These are phyloP conservation scores for Fusarium denticulatum DNA, from an alignment of 2,329 filamentous ascomycete genomes.

Conservation along the genomic window DNA sequence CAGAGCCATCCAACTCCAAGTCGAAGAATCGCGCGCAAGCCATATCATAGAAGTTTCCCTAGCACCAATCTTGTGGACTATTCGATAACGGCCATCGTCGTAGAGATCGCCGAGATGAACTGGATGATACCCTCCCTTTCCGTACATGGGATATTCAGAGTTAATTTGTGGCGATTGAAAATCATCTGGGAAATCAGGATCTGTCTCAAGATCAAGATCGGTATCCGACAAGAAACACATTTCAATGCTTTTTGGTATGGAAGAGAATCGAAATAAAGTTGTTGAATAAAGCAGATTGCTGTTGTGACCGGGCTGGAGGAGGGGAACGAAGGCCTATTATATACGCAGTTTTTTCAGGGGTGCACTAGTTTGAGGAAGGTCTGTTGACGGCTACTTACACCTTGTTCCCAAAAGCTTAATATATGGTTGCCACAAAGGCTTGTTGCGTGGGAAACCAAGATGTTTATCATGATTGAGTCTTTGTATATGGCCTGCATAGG, in stretches of 20 bases:
- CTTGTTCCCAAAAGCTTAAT: background rate
- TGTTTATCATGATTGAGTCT: background rate
- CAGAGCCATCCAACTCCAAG: background rate
- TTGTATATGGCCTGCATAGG: background rate
- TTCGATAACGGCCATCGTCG: background rate
- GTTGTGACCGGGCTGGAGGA: background rate
- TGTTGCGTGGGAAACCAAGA: background rate
- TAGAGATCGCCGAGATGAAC: background rate
- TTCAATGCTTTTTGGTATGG: rapidly evolving
- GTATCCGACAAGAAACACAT: background rate
- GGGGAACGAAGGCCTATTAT: background rate
- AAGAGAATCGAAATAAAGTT: too few relatives aligned
- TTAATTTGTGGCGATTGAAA: background rate
- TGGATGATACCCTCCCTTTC: background rate
- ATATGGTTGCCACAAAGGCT: rapidly evolving
- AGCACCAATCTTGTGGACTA: background rate
- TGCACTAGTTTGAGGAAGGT: background rate
- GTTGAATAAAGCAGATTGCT: too few relatives aligned
- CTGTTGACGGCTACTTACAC: rapidly evolving
- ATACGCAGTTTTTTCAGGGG: too few relatives aligned
- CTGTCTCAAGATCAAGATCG: background rate
- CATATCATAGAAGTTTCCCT: background rate
- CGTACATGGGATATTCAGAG: background rate
- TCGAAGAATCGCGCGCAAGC: background rate
- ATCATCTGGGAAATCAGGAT: background rate